A percentile compares a stretch with the other conserved stretches of the same genome.
These are phyloP conservation scores for Plasmodiophora brassicae DNA, from an alignment of 208 protist genomes.

Conservation along the genomic window DNA sequence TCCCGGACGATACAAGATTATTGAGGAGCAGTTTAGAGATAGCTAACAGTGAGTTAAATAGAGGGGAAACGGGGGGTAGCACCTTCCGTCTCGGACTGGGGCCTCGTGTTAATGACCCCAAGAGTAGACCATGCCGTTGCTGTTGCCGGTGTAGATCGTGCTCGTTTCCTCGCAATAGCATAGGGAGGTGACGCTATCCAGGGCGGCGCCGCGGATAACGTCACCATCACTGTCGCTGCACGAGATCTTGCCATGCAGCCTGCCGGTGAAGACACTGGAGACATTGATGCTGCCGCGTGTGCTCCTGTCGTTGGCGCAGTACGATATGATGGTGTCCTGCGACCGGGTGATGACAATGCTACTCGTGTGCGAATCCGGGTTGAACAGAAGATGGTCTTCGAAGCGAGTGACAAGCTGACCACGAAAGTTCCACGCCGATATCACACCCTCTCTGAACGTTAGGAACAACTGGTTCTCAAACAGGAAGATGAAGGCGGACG, in stretches of 20 bases:
- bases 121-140: constrained; percentile 33
- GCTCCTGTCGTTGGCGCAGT: constrained; percentile 23
- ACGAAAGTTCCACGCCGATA: constrained; percentile 50
- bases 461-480: constrained; percentile 51
- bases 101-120: constrained; percentile 41
- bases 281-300: background rate
- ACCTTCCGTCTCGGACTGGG: too few species aligned
- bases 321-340: constrained; percentile 49
- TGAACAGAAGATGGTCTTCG: constrained; percentile 48
- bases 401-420: constrained; percentile 41
- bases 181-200: constrained; percentile 47
- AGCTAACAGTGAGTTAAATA: too few species aligned
- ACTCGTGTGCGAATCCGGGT: constrained; percentile 40
- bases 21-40: too few species aligned
- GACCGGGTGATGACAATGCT: constrained; percentile 39
- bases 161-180: constrained; percentile 49
- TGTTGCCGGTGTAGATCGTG: constrained; percentile 53
- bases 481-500: constrained; percentile 54
- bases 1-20: too few species aligned
- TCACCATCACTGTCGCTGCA: background rate
- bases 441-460: constrained; percentile 34
- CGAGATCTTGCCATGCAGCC: background rate
- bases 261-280: background rate
- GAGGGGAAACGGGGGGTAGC: too few species aligned
- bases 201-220: background rate